Base-by-base conservation (phyloP, 805 yeast genomes). In the Lipomyces oligophaga region DNA sequence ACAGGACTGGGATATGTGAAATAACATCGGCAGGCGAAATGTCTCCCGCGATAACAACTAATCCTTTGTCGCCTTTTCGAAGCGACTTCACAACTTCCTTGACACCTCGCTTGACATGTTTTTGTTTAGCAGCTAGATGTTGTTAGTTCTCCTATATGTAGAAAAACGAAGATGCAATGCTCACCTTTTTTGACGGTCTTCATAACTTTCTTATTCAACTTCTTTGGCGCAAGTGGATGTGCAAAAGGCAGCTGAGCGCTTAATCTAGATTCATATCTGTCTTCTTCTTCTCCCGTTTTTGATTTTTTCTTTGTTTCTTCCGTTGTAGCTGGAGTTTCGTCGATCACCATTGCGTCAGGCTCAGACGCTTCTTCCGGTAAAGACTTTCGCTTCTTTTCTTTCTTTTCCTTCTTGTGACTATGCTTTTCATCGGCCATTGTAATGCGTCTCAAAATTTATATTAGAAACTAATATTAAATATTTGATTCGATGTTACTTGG, bases 61-160 rank as follows among this genome's bases (percentile, higher is more conserved):
- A 76, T 43, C 98, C 99, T 70, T 93, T 93, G 67, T 89, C 97
- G 58, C 97, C 97, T 71, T 93, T 93, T 75, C 98, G 82, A 55
- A 93, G 77, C 19, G 97, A 93, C 73, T 93, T 93, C 61, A 90
- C 97, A 30, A 93, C 98, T 72, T 93, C 99, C 71, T 93, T 93
- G 47, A 93, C 97, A 67, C 99, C 99, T 72, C 98, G 80, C 72
- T 88, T 90, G 60, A 93, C 96, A 69, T 90, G 96, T 73, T 93
- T 93, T 56, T 96, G 94, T 73, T 93, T 93, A 43, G 97, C 88
- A 7, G 98, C 97, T 57, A 16, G 4, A 25, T 16, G 19, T 13
- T 18, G 27, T 45, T 32, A 49, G 33, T 11, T 15, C 22, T 33
- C 24, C n/a, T 25, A 13, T 19, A 20, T 3, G 8, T 13, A 10